These are phyloP conservation scores for Xylona heveae DNA, from an alignment of 495 filamentous ascomycete species.

Conservation along the genomic window DNA sequence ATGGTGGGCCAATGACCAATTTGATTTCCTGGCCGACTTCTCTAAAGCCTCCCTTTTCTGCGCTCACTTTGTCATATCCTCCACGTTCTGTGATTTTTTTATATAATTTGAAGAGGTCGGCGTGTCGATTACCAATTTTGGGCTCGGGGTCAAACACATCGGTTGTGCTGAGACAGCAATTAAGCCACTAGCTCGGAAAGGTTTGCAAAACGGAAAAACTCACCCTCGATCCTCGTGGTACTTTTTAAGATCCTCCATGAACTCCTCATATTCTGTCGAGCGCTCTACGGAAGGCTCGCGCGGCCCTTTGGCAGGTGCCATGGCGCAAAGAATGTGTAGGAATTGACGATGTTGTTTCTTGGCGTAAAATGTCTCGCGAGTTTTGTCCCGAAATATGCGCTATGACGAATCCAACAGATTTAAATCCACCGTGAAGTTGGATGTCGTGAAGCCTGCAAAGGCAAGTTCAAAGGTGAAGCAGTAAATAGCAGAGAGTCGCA, in stretches of 20 bases:
- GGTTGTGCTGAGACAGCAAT: not conserved
- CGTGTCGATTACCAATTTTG: slow-evolving; percentile 43
- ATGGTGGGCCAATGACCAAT: slow-evolving; percentile 28
- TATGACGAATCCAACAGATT: too few relatives aligned
- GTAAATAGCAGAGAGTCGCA: too few relatives aligned
- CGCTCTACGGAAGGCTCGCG: slow-evolving; percentile 23
- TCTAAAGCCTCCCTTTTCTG: slow-evolving; percentile 62
- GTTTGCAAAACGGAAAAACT: not conserved
- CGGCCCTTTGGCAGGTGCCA: slow-evolving; percentile 18
- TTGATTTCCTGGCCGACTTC: slow-evolving; percentile 45
- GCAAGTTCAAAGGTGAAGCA: too few relatives aligned
- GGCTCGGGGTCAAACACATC: slow-evolving; percentile 43
- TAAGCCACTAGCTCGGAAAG: slow-evolving; percentile 6
- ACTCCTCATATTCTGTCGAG: slow-evolving; percentile 43
- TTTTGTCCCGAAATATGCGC: too few relatives aligned
- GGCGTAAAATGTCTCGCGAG: too few relatives aligned
- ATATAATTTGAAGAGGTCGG: slow-evolving; percentile 53
- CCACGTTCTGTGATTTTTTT: slow-evolving; percentile 45
- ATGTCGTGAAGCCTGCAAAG: too few relatives aligned
- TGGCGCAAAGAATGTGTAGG: too few relatives aligned
- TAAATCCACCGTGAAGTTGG: too few relatives aligned
- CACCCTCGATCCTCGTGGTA: slow-evolving; percentile 53
- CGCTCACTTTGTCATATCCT: slow-evolving; percentile 63
- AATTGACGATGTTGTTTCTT: too few relatives aligned
- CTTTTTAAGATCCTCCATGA: slow-evolving; percentile 38